Base-by-base conservation (phyloP, 805 yeast species). In the Monosporozyma solicola region DNA sequence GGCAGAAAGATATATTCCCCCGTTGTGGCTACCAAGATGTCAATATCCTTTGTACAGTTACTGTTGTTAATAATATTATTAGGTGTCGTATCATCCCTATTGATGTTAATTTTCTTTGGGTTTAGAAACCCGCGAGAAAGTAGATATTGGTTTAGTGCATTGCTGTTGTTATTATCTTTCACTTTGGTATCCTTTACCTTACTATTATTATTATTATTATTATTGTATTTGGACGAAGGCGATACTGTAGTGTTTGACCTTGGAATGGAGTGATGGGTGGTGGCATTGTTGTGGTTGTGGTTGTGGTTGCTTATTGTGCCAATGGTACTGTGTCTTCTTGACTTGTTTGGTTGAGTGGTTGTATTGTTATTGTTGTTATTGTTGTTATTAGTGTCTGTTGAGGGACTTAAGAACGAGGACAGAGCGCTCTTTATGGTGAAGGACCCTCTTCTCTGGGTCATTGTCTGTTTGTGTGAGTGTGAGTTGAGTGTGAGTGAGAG, bases 1-100 rank as follows among this genome's bases (percentile, higher is more conserved):
- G 72, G 72, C 29, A 72, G 52, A 50, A 71, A 72, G 6, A 72
- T 60, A 44, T 61, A 61, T 22, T 71, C 73, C 10, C 74, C 73
- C 3, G 65, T 61, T 0, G 74, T 62, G 11, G 74, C 65, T 3
- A 70, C 48, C 0, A 67, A 61, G 1, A 72, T 59, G 9, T 55
- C 53, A 15, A 62, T 57, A 15, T 56, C 52, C n/a, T 55, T 52
- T 9, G 52, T 57, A 13, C 57, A 56, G 33, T 46, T 33, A 13
- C 57, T 57, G 33, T 32, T 33, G 20, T 11, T 20, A 20, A 20
- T 20, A 20, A 20, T 20, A 20, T 20, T 20, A 20, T 20, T 20
- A 20, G 20, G 20, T 20, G 20, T 20, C 20, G 20, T 20, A 1
- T 20, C 20, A 20, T 20, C 20, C 20, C 20, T 20, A 20, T 20